phyloP scores from a whole-genome alignment of 257 asterid genomes.

The Coffea eugenioides region DNA sequence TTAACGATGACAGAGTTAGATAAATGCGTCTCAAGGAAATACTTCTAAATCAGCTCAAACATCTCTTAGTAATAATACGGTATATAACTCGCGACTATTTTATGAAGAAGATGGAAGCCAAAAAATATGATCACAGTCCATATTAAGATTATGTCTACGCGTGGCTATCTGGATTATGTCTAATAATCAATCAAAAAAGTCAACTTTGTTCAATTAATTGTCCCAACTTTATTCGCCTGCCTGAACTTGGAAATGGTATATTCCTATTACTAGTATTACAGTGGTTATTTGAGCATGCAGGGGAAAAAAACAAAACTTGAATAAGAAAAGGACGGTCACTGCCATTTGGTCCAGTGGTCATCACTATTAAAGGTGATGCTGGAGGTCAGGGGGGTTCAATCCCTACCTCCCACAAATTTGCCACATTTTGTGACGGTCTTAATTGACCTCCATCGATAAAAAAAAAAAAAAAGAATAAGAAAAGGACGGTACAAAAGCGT shows the following conservation, averaged over 20 bases:
- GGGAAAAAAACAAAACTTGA: not conserved
- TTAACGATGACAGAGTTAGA: no score
- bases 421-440: no score
- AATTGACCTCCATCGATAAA: no score
- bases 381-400: no score
- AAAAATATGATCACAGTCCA: not conserved
- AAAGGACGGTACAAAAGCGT: not conserved
- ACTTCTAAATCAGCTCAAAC: not conserved
- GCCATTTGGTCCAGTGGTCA: no score
- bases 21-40: not conserved
- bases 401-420: no score
- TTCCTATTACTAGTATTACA: not conserved
- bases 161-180: no score
- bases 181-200: not conserved
- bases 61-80: not conserved
- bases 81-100: not conserved
- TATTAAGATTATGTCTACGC: no score
- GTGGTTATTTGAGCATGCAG: not conserved
- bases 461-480: not conserved
- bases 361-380: no score
- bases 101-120: not conserved
- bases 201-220: not conserved
- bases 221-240: not conserved
- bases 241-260: not conserved
- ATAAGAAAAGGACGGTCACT: not conserved